Evolutionary conservation across 768 basidiomycete genomes (phyloP), one percentile per base, ranked within the genome.

Genomic region (Podaxis carcinomalis): DNA sequence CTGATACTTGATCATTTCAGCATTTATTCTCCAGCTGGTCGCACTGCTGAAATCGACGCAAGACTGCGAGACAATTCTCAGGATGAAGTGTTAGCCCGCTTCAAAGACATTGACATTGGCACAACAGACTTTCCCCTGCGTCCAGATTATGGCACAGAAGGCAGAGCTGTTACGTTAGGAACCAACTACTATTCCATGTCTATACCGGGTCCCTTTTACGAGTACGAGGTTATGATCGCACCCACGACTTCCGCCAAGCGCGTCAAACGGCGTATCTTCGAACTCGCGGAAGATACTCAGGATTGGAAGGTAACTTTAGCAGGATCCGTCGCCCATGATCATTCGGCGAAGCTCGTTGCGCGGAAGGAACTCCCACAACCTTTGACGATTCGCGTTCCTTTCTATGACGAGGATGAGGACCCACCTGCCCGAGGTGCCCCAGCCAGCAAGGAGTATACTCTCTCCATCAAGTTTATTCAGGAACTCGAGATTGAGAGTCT

Each of bases 151-250:
- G 87, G 88, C 0, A 83, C 75, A 0, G 64, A 63, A 0, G 87
- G 87, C 9, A 76, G 62, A 36, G 40, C 70, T 10, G 77, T 85
- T 66, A 80, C 75, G 46, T 69, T 90, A 14, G 78, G 89, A 5
- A 78, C 87, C 49, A 91, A 90, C 66, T 89, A 85, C 74, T 89
- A 89, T 70, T 78, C 86, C 0, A 75, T 90, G 27, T 76, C 74
- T 50, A 69, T 84, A 6, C 78, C 79, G 40, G 77, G 74, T 0
- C 71, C 78, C 1, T 66, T 86, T 7, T 84, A 77, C 67, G 89
- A 91, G 60, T 91, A 90, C 67, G 78, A 81, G 61, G 80, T 89
- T 13, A 67, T 78, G 1, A 83, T 88, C 35, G 70, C 77, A 5
- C 86, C 86, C 0, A 70, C 74, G n/a, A 74, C 76, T 5, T 77